These are phyloP conservation scores for Boletus sp. DNA, from an alignment of 768 basidiomycete species.

Conservation along the genomic window DNA sequence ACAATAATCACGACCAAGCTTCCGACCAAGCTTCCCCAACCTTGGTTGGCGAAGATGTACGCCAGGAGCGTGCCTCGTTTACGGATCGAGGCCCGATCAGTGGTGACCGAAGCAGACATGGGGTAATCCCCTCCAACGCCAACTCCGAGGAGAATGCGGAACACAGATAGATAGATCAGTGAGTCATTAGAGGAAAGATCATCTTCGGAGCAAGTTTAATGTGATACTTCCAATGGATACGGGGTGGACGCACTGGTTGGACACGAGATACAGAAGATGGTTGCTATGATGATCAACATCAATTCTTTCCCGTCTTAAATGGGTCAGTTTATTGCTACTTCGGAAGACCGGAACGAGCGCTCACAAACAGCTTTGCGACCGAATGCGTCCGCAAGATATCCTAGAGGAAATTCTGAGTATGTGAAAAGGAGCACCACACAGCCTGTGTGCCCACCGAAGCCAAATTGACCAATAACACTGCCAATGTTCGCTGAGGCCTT, in stretches of 20 bases:
- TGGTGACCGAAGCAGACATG: constrained; percentile 68
- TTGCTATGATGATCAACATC: constrained; percentile 77
- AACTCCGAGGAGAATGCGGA: constrained; percentile 71
- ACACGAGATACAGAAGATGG: constrained; percentile 63
- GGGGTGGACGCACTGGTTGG: constrained; percentile 48
- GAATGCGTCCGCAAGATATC: constrained; percentile 62
- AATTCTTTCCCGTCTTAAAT: constrained; percentile 69
- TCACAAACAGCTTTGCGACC: constrained; percentile 69
- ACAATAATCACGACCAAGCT: constrained; percentile 62
- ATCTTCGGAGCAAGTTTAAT: constrained; percentile 29
- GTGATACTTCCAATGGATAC: background rate
- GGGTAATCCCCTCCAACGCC: constrained; percentile 83
- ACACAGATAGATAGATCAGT: constrained; percentile 64
- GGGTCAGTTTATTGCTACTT: background rate
- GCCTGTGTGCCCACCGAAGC: constrained; percentile 44
- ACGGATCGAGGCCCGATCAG: constrained; percentile 61
- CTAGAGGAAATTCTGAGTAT: constrained; percentile 26
- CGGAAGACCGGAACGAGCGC: constrained; percentile 4
- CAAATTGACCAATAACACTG: constrained; percentile 67
- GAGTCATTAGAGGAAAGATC: constrained; percentile 47
- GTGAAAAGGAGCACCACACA: background rate
- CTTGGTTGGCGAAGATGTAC: constrained; percentile 76
- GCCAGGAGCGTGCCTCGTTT: constrained; percentile 74
- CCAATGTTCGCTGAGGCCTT: constrained; percentile 73
- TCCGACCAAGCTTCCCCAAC: constrained; percentile 72